A percentile compares a stretch with the other conserved stretches of the same genome.
These are phyloP conservation scores for Agaricales sp. DNA, from an alignment of 1,284 basidiomycete species.

Conservation along the genomic window DNA sequence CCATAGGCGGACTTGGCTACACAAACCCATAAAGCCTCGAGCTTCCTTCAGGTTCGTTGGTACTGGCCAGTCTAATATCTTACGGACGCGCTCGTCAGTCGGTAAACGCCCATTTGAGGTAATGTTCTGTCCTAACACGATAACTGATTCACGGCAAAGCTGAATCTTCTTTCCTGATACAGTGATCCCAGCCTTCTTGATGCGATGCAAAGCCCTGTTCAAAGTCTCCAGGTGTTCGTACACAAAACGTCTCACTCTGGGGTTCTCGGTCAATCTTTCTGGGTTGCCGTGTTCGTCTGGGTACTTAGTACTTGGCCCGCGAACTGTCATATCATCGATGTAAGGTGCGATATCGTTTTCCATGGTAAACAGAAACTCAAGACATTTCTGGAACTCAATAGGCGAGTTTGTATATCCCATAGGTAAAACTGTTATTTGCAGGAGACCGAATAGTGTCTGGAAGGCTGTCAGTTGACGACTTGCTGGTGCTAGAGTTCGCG, in stretches of 20 bases:
- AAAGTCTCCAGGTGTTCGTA: constrained; percentile 20
- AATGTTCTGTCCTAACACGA: constrained; percentile 15
- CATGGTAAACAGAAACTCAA: constrained; percentile 10
- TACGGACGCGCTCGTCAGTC: constrained; percentile 1
- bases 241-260: constrained; percentile 12
- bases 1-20: too few species aligned
- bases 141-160: too few species aligned
- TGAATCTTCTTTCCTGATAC: too few species aligned
- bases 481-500: constrained; percentile 6
- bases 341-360: constrained; percentile 7
- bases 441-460: constrained; percentile 8
- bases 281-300: not conserved
- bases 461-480: constrained; percentile 9
- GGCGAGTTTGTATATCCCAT: constrained; percentile 8
- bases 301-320: not conserved
- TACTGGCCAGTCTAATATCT: constrained; percentile 9
- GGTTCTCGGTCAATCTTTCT: constrained; percentile 10
- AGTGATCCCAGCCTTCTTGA: constrained; percentile 16
- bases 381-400: too few species aligned
- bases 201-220: constrained; percentile 19
- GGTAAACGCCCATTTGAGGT: constrained; percentile 10
- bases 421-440: constrained; percentile 10
- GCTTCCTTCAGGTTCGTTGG: constrained; percentile 9
- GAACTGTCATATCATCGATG: not conserved
- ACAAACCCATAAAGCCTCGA: constrained; percentile 12